phyloP scores from a whole-genome alignment of 352 stramenopile genomes.

The Globisporangium parvum region DNA sequence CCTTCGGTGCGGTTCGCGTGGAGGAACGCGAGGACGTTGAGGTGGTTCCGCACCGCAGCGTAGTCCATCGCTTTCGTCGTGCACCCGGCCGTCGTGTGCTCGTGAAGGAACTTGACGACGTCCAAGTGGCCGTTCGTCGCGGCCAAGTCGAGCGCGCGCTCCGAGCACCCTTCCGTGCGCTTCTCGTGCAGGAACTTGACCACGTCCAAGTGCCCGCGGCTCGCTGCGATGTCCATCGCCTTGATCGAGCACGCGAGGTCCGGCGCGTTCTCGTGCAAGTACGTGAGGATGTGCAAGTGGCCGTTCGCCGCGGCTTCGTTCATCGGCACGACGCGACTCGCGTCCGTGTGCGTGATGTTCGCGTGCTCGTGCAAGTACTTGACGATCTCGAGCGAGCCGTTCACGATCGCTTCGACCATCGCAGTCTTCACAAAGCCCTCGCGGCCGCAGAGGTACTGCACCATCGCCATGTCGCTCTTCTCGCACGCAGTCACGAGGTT shows the following conservation, averaged over 20 bases:
- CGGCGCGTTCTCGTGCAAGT: slow-evolving; percentile 23
- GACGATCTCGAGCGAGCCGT: slow-evolving; percentile 40
- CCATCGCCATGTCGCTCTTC: slow-evolving; percentile 40
- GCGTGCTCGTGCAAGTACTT: slow-evolving; percentile 39
- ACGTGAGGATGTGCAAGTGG: slow-evolving; percentile 27
- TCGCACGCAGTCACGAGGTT: slow-evolving; percentile 36
- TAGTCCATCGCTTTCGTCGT: slow-evolving; percentile 56
- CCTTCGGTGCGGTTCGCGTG: slow-evolving; percentile 48
- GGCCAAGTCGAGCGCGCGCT: slow-evolving; percentile 25
- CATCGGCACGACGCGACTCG: slow-evolving; percentile 42
- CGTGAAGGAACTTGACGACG: slow-evolving; percentile 26
- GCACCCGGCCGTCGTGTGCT: slow-evolving; percentile 29
- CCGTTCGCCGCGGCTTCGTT: slow-evolving; percentile 30
- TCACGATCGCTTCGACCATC: slow-evolving; percentile 40
- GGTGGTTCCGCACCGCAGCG: slow-evolving; percentile 31
- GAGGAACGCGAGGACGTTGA: slow-evolving; percentile 41
- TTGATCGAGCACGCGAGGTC: slow-evolving; percentile 20
- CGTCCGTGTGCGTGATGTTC: slow-evolving; percentile 29
- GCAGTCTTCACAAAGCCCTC: slow-evolving; percentile 53
- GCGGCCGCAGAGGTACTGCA: slow-evolving; percentile 35
- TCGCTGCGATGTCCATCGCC: slow-evolving; percentile 27
- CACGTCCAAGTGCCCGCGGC: slow-evolving; percentile 20
- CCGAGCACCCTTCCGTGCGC: slow-evolving; percentile 24
- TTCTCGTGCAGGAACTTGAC: slow-evolving; percentile 33
- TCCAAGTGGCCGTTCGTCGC: slow-evolving; percentile 21